Evolutionary conservation across 2,329 filamentous ascomycete species (phyloP).

Genomic region (Emergomyces pasteurianus): DNA sequence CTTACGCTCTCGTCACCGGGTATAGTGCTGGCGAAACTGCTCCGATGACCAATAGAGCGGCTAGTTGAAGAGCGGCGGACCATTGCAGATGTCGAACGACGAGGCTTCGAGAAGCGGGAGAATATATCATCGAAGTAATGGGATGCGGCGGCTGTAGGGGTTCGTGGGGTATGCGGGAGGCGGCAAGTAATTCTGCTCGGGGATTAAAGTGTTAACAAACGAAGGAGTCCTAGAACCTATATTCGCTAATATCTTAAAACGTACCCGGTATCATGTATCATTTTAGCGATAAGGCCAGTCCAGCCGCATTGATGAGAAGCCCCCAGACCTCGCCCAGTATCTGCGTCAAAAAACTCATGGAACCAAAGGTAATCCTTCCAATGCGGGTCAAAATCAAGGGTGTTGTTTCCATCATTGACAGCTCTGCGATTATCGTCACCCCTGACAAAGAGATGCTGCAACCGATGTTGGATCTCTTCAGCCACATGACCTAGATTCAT

Average conservation of each 20-base stretch:
- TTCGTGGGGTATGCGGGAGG: slow-evolving; percentile 83
- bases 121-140: slow-evolving; percentile 96
- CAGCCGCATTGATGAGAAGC: slow-evolving; percentile 93
- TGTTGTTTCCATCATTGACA: slow-evolving; percentile 73
- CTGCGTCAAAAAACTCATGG: slow-evolving; percentile 94
- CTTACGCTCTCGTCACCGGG: neutral
- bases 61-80: slow-evolving; percentile 70
- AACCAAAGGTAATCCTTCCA: slow-evolving; percentile 96
- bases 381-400: slow-evolving; percentile 79
- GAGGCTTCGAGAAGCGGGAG: slow-evolving; percentile 40
- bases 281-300: slow-evolving; percentile 88
- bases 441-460: slow-evolving; percentile 82
- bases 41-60: slow-evolving; percentile 71
- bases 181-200: slow-evolving; percentile 64
- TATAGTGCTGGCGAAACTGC: slow-evolving; percentile 51
- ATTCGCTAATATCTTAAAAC: slow-evolving; percentile 20
- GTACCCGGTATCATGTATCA: slow-evolving; percentile 96
- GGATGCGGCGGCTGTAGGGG: slow-evolving; percentile 67
- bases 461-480: slow-evolving; percentile 85
- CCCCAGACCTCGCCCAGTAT: slow-evolving; percentile 76
- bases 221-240: neutral
- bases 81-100: slow-evolving; percentile 35
- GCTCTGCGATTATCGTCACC: slow-evolving; percentile 77
- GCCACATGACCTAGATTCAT: slow-evolving; percentile 95
- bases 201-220: slow-evolving; percentile 29